Percentiles rank a stretch among this genome's conserved stretches.
phyloP scores from a whole-genome alignment of 1,284 basidiomycete species.

The Earliella scabrosa region DNA sequence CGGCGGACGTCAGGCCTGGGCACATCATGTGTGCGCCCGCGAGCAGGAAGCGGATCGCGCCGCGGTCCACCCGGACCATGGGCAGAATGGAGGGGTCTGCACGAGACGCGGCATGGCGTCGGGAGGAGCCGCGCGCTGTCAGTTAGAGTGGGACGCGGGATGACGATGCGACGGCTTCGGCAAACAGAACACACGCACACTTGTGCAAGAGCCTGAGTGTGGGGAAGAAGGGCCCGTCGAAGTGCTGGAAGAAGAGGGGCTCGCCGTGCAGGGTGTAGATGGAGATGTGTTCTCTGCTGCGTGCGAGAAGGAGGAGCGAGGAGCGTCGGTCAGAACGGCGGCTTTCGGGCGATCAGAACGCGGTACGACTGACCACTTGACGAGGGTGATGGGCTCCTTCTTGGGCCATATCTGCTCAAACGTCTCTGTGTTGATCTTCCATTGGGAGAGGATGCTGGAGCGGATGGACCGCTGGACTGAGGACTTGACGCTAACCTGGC shows the following conservation, averaged over 20 bases:
- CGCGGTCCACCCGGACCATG: constrained; percentile 90
- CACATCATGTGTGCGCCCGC: constrained; percentile 97
- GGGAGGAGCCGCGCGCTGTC: constrained; percentile 5
- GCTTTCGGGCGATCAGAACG: constrained; percentile 12
- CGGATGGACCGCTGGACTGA: constrained; percentile 94
- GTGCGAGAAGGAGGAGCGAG: constrained; percentile 17
- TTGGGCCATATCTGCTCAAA: constrained; percentile 98
- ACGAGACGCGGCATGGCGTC: too few species aligned
- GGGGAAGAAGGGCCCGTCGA: constrained; percentile 92
- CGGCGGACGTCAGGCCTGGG: constrained; percentile 92
- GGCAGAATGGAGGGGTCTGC: constrained; percentile 93
- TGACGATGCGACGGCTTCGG: constrained; percentile 4
- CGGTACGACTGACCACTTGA: constrained; percentile 84
- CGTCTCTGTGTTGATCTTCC: constrained; percentile 80
- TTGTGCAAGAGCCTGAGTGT: constrained; percentile 89
- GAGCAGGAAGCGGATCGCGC: constrained; percentile 97
- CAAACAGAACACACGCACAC: constrained; percentile 57
- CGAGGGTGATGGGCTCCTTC: constrained; percentile 92
- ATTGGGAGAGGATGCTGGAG: constrained; percentile 79
- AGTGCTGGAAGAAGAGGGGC: constrained; percentile 97
- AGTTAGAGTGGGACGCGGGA: not conserved
- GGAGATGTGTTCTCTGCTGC: constrained; percentile 93
- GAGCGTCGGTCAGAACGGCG: constrained; percentile 6
- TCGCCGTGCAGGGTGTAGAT: constrained; percentile 88
- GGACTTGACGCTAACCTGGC: constrained; percentile 94